These are phyloP conservation scores for Coniella lustricola DNA, from an alignment of 2,329 filamentous ascomycete species.

Conservation along the genomic window DNA sequence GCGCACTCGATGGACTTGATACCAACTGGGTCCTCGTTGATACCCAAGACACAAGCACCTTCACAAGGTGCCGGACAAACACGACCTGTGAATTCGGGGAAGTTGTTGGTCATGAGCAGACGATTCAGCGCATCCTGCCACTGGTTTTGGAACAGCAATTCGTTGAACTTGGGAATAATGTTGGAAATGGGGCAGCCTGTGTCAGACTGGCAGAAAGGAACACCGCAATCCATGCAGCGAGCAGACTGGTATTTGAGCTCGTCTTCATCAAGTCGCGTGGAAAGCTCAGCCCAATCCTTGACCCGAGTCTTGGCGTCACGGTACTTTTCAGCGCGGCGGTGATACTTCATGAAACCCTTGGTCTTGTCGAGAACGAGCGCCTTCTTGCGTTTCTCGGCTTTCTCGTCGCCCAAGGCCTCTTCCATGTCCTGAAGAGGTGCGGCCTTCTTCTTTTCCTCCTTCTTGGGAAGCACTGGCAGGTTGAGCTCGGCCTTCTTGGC, in stretches of 20 bases:
- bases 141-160: slow-evolving; percentile 66
- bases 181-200: slow-evolving; percentile 94
- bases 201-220: slow-evolving; percentile 96
- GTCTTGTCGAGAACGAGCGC: slow-evolving; percentile 96
- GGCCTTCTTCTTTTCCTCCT: slow-evolving; percentile 61
- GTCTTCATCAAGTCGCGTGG: slow-evolving; percentile 79
- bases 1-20: slow-evolving; percentile 99
- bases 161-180: slow-evolving; percentile 97
- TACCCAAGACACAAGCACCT: slow-evolving; percentile 90
- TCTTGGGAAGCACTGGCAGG: slow-evolving; percentile 67
- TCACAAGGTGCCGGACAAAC: slow-evolving; percentile 96
- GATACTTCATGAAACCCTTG: slow-evolving; percentile 94
- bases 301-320: slow-evolving; percentile 74
- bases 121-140: slow-evolving; percentile 91
- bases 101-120: slow-evolving; percentile 94
- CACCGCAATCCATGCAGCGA: slow-evolving; percentile 97
- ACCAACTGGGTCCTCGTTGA: slow-evolving; percentile 93
- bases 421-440: slow-evolving; percentile 78
- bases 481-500: slow-evolving; percentile 80
- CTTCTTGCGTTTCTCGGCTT: slow-evolving; percentile 82
- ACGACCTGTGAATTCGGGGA: slow-evolving; percentile 95
- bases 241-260: slow-evolving; percentile 95
- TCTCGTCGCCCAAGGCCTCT: slow-evolving; percentile 77
- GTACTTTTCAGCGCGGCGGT: slow-evolving; percentile 88
- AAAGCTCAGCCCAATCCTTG: slow-evolving; percentile 91